Evolutionary conservation across 2,329 filamentous ascomycete species (phyloP), one percentile per base, ranked within the genome.

Genomic region (Fusarium sp.): DNA sequence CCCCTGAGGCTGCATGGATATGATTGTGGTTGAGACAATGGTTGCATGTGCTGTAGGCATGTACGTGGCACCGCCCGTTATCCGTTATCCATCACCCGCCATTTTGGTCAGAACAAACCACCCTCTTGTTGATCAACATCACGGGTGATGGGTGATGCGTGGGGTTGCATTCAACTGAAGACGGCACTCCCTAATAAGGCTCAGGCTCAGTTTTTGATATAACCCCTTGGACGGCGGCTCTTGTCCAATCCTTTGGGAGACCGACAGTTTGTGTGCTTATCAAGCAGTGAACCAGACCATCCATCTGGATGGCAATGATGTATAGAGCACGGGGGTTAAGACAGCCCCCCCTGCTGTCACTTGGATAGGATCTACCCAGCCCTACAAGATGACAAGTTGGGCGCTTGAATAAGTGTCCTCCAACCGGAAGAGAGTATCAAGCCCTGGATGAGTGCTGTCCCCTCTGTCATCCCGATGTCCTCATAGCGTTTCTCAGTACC

Each of bases 21-120:
- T 51, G 36, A 47, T 63, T 28, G 38, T n/a, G 38, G 48, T 51
- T 41, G 47, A 49, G 61, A 59, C 45, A 60, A 24, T 54, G 47
- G 63, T 56, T 52, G 63, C 44, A 47, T 68, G 49, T 58, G 41
- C 41, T 58, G 26, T 49, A 58, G 33, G 47, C 41, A 52, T 63
- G 66, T 73, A 73, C 71, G 71, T 73, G 71, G 71, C 71, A 73
- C 55, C 70, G 70, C 55, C 70, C 66, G 70, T 66, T 73, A 73
- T 70, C 69, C 69, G 63, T 70, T 63, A 70, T 63, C 57, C 63
- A 63, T 69, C 70, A 58, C 44, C 65, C 57, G 70, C 70, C 66
- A 35, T 69, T 62, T 52, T 36, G 45, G 67, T 31, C 24, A 58
- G 36, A 26, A 31, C 31, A 35, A 35, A 55, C 24, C 58, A 42